These are phyloP conservation scores for Oryza rufipogon DNA, from an alignment of 176 grass and related monocot genomes.

Conservation along the genomic window DNA sequence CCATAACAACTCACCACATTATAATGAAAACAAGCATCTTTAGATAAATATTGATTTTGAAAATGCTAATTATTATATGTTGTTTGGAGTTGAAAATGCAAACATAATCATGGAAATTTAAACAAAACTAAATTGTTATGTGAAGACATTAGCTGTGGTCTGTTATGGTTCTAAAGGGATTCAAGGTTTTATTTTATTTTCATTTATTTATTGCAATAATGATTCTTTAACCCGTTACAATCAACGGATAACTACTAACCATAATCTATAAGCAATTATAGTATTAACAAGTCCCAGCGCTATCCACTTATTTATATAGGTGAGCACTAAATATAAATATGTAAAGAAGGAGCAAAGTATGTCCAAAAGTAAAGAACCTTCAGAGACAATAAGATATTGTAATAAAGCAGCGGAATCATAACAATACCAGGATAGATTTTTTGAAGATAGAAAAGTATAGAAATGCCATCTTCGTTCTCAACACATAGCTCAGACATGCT, in stretches of 20 bases:
- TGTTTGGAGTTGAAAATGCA: not conserved
- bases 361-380: not conserved
- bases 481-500: constrained; percentile 71
- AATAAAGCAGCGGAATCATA: not conserved
- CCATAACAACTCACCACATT: not conserved
- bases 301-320: not conserved
- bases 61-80: not conserved
- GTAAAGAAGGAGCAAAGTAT: not conserved
- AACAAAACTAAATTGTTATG: not conserved
- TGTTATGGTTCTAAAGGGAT: not conserved
- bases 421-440: constrained; percentile 93
- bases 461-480: constrained; percentile 96
- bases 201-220: not conserved
- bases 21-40: constrained; percentile 11
- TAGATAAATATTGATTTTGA: not conserved
- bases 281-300: not conserved
- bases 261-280: constrained; percentile 25
- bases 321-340: not conserved
- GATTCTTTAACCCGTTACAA: not conserved
- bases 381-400: not conserved
- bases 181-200: not conserved
- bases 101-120: not conserved
- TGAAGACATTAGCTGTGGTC: not conserved
- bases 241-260: constrained; percentile 4
- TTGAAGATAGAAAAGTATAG: constrained; percentile 96